Evolutionary conservation across 164 flowering plant species (phyloP), one percentile per base, ranked within the genome.

Genomic region (Warburgia ugandensis): DNA sequence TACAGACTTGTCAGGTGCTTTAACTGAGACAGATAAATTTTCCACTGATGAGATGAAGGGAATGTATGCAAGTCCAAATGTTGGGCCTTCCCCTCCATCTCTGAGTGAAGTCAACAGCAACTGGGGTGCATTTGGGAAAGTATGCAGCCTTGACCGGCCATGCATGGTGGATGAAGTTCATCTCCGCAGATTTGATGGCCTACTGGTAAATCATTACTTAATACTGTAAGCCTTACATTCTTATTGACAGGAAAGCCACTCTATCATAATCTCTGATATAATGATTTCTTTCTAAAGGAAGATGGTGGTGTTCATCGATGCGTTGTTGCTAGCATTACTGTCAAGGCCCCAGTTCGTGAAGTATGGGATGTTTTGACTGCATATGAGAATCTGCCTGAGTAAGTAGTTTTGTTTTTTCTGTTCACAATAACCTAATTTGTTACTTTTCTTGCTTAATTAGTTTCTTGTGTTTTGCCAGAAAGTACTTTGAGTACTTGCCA

Each of bases 221-320:
- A 50, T 16, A 35, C 48, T 50, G 31, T 63, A 50, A 11, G 62
- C 17, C 30, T 62, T 31, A 21, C 29, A n/a, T 69, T 56, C 47
- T 29, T 41, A 17, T 51, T 51, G 29, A 0, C 0, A 14, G 33
- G 37, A 41, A 47, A 6, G 56, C 32, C 19, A 49, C 10, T 60
- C 52, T 56, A 26, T 53, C 61, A 50, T 39, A 32, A 38, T 46
- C 33, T 41, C 66, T 71, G 64, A 70, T 53, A 39, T 59, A 29
- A 29, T 64, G 28, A 14, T 56, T 69, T 71, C 67, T 52, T 50
- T 57, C 31, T 84, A 74, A 75, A 85, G 96, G 96, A 92, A 78
- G 65, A 87, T 70, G 96, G 98, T 56, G 98, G 96, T 27, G 96
- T 87, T 36, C 98, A 92, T 64, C 90, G 96, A 23, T 76, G 92